Base-by-base conservation (phyloP, 805 yeast genomes). In the Sugiyamaella lignohabitans region DNA sequence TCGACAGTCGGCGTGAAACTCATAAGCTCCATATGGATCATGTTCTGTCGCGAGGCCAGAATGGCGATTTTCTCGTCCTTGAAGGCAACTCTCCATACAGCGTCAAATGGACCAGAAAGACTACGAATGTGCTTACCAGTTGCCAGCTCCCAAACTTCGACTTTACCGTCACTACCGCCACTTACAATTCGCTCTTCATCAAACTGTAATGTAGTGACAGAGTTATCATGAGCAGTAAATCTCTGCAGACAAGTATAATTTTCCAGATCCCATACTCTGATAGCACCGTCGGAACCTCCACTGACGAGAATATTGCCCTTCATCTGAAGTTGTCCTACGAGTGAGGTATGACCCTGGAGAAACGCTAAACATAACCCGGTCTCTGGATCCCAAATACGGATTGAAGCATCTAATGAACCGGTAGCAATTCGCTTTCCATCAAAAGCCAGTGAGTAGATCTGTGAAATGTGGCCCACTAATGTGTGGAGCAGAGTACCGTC, bases 331-430 rank as follows among this genome's bases (percentile, higher is more conserved):
- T 91, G 74, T 0, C 98, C 97, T 3, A 93, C 95, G 62, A 88
- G 93, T 61, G 94, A 96, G 34, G 93, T 85, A 64, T 93, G 98
- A 4, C 91, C 91, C 51, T 69, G 71, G 63, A 88, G 84, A 2
- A 82, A 77, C 42, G 80, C 78, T 11, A 86, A 61, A 64, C 95
- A 84, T 53, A 77, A 77, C 59, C 98, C 98, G 17, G 95, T 83
- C 32, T 81, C 76, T 2, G 95, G 81, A 67, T 87, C 95, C 98
- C 98, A 91, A 38, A 91, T 88, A 54, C 97, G 75, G 43, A 93
- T 95, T 14, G 96, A 84, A 64, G 95, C 79, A 70, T 93, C 98
- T 56, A 93, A 76, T 8, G 96, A 88, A 38, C 98, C 98, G 10
- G 97, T 96, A 32, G 96, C 96, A 60, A 91, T 84, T 52, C 79